Percentiles rank a stretch among this genome's conserved stretches.
These are phyloP conservation scores for Starmerella bombi DNA, from an alignment of 805 yeast genomes.

Conservation along the genomic window DNA sequence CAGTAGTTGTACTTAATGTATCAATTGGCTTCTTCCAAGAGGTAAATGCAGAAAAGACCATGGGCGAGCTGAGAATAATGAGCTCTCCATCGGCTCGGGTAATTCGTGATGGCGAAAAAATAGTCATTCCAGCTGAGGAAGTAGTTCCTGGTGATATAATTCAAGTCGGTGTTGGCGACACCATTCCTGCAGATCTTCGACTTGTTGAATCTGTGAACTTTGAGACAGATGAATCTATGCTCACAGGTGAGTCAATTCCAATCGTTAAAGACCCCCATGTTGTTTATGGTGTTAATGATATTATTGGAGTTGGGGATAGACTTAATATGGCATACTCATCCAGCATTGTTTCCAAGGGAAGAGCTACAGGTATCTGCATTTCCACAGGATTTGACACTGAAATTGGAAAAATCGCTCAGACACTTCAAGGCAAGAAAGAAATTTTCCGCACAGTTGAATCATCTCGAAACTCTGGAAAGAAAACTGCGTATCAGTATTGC, in stretches of 20 bases:
- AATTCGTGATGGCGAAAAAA: conserved; percentile 45
- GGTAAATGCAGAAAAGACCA: conserved; percentile 61
- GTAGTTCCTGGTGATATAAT: conserved; percentile 75
- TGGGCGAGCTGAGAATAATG: conserved; percentile 56
- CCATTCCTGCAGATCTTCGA: conserved; percentile 89
- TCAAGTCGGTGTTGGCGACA: conserved; percentile 77
- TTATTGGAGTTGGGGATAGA: conserved; percentile 51
- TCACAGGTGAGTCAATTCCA: conserved; percentile 76
- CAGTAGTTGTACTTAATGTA: conserved; percentile 51
- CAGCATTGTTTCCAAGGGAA: conserved; percentile 57
- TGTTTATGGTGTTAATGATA: conserved; percentile 33
- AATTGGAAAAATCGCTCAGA: conserved; percentile 59
- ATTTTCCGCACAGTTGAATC: conserved; percentile 33
- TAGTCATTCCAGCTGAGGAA: conserved; percentile 45
- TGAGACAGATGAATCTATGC: conserved; percentile 77
- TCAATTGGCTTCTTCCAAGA: conserved; percentile 60
- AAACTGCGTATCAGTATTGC: conserved; percentile 30
- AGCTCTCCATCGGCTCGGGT: conserved; percentile 62
- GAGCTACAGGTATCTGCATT: conserved; percentile 56
- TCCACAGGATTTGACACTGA: conserved; percentile 61
- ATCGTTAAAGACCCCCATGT: conserved; percentile 40
- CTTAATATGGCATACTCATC: conserved; percentile 60
- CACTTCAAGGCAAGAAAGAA: conserved; percentile 34
- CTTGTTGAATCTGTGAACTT: conserved; percentile 65
- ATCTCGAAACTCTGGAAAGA: conserved; percentile 32